Percentiles rank a stretch among this genome's conserved stretches.
These are phyloP conservation scores for Dactylellina leptospora DNA, from an alignment of 2,329 filamentous ascomycete genomes.

Conservation along the genomic window DNA sequence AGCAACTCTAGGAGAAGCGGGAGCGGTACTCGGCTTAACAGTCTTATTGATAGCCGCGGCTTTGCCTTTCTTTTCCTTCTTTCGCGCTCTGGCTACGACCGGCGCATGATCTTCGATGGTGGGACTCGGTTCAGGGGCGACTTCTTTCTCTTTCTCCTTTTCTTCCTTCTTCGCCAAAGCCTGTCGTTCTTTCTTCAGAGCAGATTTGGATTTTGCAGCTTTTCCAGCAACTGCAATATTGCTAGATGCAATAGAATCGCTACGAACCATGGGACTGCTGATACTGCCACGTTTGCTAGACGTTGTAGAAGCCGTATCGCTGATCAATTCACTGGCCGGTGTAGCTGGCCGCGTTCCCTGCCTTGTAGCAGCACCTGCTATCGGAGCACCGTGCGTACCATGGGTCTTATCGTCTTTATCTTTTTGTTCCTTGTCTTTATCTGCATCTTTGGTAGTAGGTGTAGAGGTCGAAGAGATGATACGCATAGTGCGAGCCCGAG, in stretches of 20 bases:
- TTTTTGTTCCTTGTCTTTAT: slow-evolving; percentile 40
- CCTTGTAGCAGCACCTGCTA: slow-evolving; percentile 18
- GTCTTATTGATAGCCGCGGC: slow-evolving; percentile 43
- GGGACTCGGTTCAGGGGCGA: slow-evolving; percentile 65
- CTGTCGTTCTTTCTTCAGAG: slow-evolving; percentile 70
- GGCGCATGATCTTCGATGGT: slow-evolving; percentile 70
- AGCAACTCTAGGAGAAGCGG: slow-evolving; percentile 25
- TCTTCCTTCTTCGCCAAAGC: slow-evolving; percentile 63
- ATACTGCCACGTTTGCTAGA: slow-evolving; percentile 52
- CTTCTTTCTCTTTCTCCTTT: slow-evolving; percentile 62
- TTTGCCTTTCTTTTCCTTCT: slow-evolving; percentile 71
- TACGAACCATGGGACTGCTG: slow-evolving; percentile 51
- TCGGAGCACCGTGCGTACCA: slow-evolving; percentile 8
- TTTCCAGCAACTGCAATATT: slow-evolving; percentile 41
- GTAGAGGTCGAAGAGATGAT: slow-evolving; percentile 47
- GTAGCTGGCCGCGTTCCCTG: slow-evolving; percentile 46
- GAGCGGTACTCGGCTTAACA: slow-evolving; percentile 22
- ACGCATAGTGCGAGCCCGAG: slow-evolving; percentile 47
- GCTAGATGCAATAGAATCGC: slow-evolving; percentile 43
- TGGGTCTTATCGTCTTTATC: slow-evolving; percentile 27
- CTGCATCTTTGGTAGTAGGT: slow-evolving; percentile 13
- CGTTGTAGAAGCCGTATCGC: slow-evolving; percentile 54
- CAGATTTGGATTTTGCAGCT: slow-evolving; percentile 57
- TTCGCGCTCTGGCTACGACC: slow-evolving; percentile 82
- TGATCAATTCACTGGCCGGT: slow-evolving; percentile 52